phyloP scores from a whole-genome alignment of 2,329 filamentous ascomycete species.

The Aspergillus ustus region DNA sequence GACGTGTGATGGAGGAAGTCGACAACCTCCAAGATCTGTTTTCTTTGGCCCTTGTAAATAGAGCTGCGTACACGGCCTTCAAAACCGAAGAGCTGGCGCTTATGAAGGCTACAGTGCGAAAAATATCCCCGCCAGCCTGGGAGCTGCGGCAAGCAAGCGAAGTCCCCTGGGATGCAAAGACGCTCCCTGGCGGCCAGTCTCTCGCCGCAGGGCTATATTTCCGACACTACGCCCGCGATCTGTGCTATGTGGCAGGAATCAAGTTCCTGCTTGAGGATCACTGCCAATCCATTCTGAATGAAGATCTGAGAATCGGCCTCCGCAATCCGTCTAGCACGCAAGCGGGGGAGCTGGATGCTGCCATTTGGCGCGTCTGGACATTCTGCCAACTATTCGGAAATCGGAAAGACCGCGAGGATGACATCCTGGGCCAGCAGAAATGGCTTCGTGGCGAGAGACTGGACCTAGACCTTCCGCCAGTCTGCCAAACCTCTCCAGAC shows the following conservation, averaged over 20 bases:
- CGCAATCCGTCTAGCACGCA: conserved; percentile 1
- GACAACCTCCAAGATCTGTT: conserved; percentile 15
- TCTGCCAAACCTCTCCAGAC: conserved; percentile 10
- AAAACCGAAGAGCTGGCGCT: conserved; percentile 13
- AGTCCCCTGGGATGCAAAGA: background rate
- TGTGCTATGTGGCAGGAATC: conserved; percentile 6
- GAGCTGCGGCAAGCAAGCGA: conserved; percentile 17
- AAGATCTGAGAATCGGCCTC: background rate
- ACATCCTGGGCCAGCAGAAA: conserved; percentile 8
- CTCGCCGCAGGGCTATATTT: conserved; percentile 16
- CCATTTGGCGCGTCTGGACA: conserved; percentile 19
- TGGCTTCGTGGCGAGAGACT: conserved; percentile 15
- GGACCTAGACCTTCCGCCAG: background rate
- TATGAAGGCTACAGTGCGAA: conserved; percentile 6
- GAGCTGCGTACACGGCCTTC: conserved; percentile 12
- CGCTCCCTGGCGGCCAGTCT: background rate
- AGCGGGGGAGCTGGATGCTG: conserved; percentile 10
- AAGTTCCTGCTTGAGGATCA: conserved; percentile 17
- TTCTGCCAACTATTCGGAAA: conserved; percentile 18
- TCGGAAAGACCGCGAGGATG: conserved; percentile 12
- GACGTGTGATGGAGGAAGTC: conserved; percentile 4
- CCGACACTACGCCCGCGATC: conserved; percentile 14
- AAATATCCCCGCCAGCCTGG: conserved; percentile 15
- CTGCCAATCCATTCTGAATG: conserved; percentile 6
- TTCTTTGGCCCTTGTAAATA: conserved; percentile 10